These are phyloP conservation scores for Nothopassalora personata DNA, from an alignment of 2,329 filamentous ascomycete genomes.

Conservation along the genomic window DNA sequence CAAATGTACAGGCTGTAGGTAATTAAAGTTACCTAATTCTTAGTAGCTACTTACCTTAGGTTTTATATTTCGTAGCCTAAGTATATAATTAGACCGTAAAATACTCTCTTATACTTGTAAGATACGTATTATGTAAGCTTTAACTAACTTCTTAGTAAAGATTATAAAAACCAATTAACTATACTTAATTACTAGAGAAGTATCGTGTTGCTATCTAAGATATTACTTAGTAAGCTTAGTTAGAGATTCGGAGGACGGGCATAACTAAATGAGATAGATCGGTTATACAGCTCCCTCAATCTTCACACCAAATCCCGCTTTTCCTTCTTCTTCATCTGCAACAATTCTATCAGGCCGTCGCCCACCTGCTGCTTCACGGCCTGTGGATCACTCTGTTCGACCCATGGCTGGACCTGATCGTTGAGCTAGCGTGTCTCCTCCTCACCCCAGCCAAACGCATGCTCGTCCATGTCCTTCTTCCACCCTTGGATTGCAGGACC, in stretches of 20 bases:
- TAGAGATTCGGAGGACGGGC: background rate
- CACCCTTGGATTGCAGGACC: constrained; percentile 13
- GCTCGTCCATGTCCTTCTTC: constrained; percentile 17
- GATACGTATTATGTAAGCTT: too few species aligned
- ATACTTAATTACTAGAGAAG: too few species aligned
- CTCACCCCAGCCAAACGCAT: constrained; percentile 9
- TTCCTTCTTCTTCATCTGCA: constrained; percentile 13
- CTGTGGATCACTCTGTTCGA: constrained; percentile 6
- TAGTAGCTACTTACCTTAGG: too few species aligned
- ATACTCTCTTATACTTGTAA: too few species aligned
- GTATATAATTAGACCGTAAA: too few species aligned
- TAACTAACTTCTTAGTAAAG: too few species aligned
- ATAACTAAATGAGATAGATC: too few species aligned
- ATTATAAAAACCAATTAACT: too few species aligned
- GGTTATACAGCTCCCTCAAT: background rate
- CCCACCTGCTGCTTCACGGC: constrained; percentile 9
- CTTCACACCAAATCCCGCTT: background rate
- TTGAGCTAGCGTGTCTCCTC: constrained; percentile 3
- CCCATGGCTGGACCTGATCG: constrained; percentile 9
- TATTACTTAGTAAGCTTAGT: background rate
- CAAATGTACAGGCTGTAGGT: too few species aligned
- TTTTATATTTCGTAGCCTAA: too few species aligned
- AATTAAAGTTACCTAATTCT: too few species aligned
- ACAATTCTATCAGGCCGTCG: constrained; percentile 13
- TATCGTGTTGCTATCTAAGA: too few species aligned